Conservation (phyloP, 768 basidiomycete species). For the Tremella fuciformis region DNA sequence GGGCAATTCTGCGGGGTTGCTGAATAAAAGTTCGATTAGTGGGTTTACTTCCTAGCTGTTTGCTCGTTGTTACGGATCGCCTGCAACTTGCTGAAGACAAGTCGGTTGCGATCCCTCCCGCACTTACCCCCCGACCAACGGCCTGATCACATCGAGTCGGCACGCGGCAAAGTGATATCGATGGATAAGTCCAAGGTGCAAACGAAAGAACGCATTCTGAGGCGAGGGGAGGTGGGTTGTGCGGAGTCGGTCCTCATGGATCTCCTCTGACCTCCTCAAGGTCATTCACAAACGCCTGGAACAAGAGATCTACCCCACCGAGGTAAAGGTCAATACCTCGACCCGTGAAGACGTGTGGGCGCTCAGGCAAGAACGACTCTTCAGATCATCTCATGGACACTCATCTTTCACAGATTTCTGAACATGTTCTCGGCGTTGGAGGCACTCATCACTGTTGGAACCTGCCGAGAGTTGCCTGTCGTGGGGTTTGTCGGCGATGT, state of each 20-base stretch:
- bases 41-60: neutral
- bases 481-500: constrained; percentile 69
- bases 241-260: neutral
- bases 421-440: constrained; percentile 69
- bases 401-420: constrained; percentile 58
- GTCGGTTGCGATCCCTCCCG: constrained; percentile 47
- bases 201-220: constrained; percentile 49
- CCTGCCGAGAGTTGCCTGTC: constrained; percentile 74
- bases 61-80: neutral
- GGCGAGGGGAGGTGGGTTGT: constrained; percentile 44
- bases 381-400: constrained; percentile 6
- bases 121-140: constrained; percentile 44
- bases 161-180: constrained; percentile 45
- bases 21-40: neutral
- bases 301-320: constrained; percentile 64
- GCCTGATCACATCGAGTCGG: constrained; percentile 42
- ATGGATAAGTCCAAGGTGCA: constrained; percentile 48
- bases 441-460: constrained; percentile 55
- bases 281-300: constrained; percentile 75
- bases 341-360: constrained; percentile 74
- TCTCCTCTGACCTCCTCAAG: constrained; percentile 51
- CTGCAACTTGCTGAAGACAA: constrained; percentile 10
- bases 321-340: constrained; percentile 58
- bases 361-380: constrained; percentile 58
- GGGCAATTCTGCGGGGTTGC: neutral